Evolutionary conservation across 768 basidiomycete species (phyloP).

Genomic region (Mycena epipterygia): DNA sequence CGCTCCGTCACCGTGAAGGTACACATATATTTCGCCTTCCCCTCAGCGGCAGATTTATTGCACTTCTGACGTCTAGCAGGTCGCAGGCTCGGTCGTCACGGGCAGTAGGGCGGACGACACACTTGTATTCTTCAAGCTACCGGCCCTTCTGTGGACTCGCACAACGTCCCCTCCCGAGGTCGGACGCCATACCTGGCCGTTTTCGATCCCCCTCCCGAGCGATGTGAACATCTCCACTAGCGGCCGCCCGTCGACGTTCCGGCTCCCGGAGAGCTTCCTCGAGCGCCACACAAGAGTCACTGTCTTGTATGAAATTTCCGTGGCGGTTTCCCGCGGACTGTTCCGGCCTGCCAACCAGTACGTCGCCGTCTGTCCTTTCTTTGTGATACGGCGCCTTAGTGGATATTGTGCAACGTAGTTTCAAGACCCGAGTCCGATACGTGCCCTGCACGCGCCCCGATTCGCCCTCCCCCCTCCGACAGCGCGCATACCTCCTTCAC

Average conservation of each 20-base stretch:
- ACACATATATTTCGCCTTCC: no score
- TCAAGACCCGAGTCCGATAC: constrained; percentile 18
- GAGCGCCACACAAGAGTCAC: constrained; percentile 12
- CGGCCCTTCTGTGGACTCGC: constrained; percentile 2
- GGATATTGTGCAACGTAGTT: neutral
- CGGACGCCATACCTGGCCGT: constrained; percentile 1
- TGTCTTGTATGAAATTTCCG: constrained; percentile 16
- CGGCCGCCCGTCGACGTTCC: neutral
- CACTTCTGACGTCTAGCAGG: neutral
- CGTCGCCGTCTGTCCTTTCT: neutral
- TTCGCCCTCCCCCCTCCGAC: constrained; percentile 1
- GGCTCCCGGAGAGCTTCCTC: constrained; percentile 12
- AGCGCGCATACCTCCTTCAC: neutral
- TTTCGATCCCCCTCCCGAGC: constrained; percentile 12
- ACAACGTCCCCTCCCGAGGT: neutral
- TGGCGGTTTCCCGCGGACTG: neutral
- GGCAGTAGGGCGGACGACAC: constrained; percentile 10
- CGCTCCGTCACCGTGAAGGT: constrained; percentile 13
- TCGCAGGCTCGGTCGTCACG: neutral
- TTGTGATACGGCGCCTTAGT: neutral
- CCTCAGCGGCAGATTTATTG: no score
- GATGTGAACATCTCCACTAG: neutral
- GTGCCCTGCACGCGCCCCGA: constrained; percentile 8
- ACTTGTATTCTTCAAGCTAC: neutral
- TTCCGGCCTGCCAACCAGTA: constrained; percentile 6